A percentile compares a stretch with the other conserved stretches of the same genome.
Evolutionary conservation across 495 filamentous ascomycete genomes (phyloP).

Genomic region (Annulohypoxylon bovei): DNA sequence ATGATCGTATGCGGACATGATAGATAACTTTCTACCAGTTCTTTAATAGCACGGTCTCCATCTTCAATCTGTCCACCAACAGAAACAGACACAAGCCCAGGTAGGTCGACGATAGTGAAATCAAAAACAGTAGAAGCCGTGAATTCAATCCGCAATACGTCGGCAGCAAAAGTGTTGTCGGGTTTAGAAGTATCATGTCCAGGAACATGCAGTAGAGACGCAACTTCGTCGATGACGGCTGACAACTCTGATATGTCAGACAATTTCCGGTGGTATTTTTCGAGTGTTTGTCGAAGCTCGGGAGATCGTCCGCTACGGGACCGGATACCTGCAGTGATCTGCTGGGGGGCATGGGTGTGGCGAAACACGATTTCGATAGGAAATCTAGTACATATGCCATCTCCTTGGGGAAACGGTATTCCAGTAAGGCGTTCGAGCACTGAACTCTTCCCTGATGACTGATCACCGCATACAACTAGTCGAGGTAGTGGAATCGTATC

Average conservation of each 20-base stretch:
- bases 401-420: conserved; percentile 63
- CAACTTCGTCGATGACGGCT: conserved; percentile 56
- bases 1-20: conserved; percentile 57
- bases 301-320: neutral
- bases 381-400: conserved; percentile 59
- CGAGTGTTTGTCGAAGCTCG: conserved; percentile 39
- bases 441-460: conserved; percentile 69
- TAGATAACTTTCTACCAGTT: conserved; percentile 58
- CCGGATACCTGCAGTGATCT: conserved; percentile 15
- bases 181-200: conserved; percentile 31
- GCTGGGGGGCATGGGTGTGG: conserved; percentile 36
- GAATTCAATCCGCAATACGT: conserved; percentile 61
- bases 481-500: conserved; percentile 62
- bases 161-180: conserved; percentile 50
- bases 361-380: conserved; percentile 66
- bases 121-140: conserved; percentile 59
- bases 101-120: conserved; percentile 66
- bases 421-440: conserved; percentile 71
- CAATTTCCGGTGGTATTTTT: conserved; percentile 47
- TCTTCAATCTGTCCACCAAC: conserved; percentile 50
- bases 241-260: conserved; percentile 49
- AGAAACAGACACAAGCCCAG: conserved; percentile 60
- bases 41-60: conserved; percentile 53
- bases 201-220: conserved; percentile 52
- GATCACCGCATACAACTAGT: conserved; percentile 69